Evolutionary conservation across 257 asterid species (phyloP), one percentile per base, ranked within the genome.

Genomic region (Capsicum pubescens): DNA sequence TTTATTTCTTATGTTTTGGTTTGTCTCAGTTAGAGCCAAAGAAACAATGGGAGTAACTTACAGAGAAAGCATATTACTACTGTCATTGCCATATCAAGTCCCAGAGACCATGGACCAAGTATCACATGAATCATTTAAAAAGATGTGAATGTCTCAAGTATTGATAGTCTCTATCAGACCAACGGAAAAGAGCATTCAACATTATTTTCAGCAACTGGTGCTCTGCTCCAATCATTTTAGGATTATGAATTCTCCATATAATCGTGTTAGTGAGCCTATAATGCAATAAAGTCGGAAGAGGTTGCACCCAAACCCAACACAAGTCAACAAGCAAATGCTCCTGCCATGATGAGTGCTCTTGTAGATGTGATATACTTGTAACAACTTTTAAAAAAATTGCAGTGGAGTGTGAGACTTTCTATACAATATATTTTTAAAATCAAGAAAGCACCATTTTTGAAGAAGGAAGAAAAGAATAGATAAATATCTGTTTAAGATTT

Each of bases 401-500:
- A 50, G 39, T n/a, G 80, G 58, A 71, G 36, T 46, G 11, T n/a
- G 79, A 46, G 58, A 46, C 58, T 71, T 71, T 46, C 79, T 46
- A 71, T 6, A 11, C 59, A 52, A 21, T 21, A 50, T 52, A 77
- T 77, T 77, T 77, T 57, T 52, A 77, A 54, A 54, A 76, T 12
- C 46, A 76, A 76, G 48, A 55, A 54, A 76, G 63, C 26, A 52
- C 15, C 46, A 76, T 9, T 4, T 26, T 14, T 77, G 1, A 52
- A 64, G 57, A 60, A 6, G 72, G 72, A 67, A 26, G 32, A 26
- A 26, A 26, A 83, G 14, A 3, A 21, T 50, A 55, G 82, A 12
- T 13, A 1, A 26, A 3, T 86, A 94, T 97, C 98, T 93, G 98
- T 85, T 94, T 96, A 85, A 96, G 90, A 86, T 92, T 95, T 80